Evolutionary conservation across 805 yeast genomes (phyloP).

Genomic region (Nakazawaea ambrosiae): DNA sequence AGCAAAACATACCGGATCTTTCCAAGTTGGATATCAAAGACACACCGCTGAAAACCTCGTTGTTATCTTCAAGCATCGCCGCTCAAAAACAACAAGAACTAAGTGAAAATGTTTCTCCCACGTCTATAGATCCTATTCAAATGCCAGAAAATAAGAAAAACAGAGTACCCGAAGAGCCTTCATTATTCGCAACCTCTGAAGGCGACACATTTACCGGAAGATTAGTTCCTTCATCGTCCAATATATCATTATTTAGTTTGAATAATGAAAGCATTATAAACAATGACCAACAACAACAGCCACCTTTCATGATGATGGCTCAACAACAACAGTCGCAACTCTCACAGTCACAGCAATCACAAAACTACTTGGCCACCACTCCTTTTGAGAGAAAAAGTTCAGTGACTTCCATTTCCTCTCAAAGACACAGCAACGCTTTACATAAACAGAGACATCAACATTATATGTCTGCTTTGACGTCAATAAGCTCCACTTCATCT

Average conservation of each 20-base stretch:
- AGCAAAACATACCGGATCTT: slow-evolving; percentile 1
- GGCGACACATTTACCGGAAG: slow-evolving; percentile 25
- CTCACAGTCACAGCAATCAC: background rate
- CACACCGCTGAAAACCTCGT: slow-evolving; percentile 1
- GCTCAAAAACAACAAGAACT: too few species aligned
- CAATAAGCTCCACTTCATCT: too few species aligned
- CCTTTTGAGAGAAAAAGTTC: slow-evolving; percentile 8
- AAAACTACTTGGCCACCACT: background rate
- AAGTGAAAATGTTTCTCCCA: too few species aligned
- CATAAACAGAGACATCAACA: slow-evolving; percentile 12
- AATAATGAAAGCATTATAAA: slow-evolving; percentile 13
- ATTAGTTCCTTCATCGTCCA: slow-evolving; percentile 28
- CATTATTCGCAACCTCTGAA: slow-evolving; percentile 26
- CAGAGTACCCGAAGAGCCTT: slow-evolving; percentile 10
- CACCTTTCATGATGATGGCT: too few species aligned
- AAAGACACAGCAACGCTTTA: slow-evolving; percentile 2
- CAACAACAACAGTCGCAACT: background rate
- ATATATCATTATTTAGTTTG: slow-evolving; percentile 27
- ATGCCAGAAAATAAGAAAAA: background rate
- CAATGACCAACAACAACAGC: background rate
- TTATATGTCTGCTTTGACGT: slow-evolving; percentile 9
- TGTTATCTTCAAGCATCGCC: slow-evolving; percentile 8
- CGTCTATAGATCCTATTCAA: slow-evolving; percentile 3
- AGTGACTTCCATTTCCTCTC: background rate
- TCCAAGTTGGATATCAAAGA: slow-evolving; percentile 3